Percentiles rank a stretch among this genome's conserved stretches.
These are phyloP conservation scores for Nigrospora oryzae DNA, from an alignment of 2,329 filamentous ascomycete genomes.

Conservation along the genomic window DNA sequence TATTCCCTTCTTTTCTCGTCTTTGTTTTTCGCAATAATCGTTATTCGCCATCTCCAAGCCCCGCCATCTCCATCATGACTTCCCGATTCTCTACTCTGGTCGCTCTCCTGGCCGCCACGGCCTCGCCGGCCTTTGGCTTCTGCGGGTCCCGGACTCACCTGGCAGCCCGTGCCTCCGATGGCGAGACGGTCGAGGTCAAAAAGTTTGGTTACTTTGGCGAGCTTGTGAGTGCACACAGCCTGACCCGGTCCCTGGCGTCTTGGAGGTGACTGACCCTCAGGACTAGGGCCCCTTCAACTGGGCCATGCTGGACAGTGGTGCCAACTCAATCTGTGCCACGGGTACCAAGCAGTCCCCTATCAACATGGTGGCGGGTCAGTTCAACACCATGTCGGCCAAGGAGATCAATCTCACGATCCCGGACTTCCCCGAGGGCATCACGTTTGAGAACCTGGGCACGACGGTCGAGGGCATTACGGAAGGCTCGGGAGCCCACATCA, in stretches of 20 bases:
- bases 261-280: background rate
- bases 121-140: conserved; percentile 16
- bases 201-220: conserved; percentile 22
- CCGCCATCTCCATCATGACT: conserved; percentile 8
- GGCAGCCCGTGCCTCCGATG: conserved; percentile 15
- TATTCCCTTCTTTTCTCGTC: background rate
- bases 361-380: conserved; percentile 33
- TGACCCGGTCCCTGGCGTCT: background rate
- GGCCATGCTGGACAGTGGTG: conserved; percentile 21
- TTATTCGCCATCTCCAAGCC: background rate
- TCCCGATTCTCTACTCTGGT: conserved; percentile 9
- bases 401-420: conserved; percentile 30
- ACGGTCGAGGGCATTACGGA: conserved; percentile 48
- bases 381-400: conserved; percentile 20
- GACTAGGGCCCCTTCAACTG: conserved; percentile 23
- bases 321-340: conserved; percentile 39
- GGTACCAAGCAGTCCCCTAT: conserved; percentile 51
- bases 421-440: conserved; percentile 29
- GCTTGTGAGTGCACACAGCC: conserved; percentile 3
- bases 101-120: conserved; percentile 13
- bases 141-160: conserved; percentile 21
- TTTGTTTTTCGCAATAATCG: background rate
- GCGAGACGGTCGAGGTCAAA: conserved; percentile 17
- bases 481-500: conserved; percentile 26
- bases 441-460: conserved; percentile 49